phyloP scores from a whole-genome alignment of 2,329 filamentous ascomycete species.

The Sporothrix sp. region DNA sequence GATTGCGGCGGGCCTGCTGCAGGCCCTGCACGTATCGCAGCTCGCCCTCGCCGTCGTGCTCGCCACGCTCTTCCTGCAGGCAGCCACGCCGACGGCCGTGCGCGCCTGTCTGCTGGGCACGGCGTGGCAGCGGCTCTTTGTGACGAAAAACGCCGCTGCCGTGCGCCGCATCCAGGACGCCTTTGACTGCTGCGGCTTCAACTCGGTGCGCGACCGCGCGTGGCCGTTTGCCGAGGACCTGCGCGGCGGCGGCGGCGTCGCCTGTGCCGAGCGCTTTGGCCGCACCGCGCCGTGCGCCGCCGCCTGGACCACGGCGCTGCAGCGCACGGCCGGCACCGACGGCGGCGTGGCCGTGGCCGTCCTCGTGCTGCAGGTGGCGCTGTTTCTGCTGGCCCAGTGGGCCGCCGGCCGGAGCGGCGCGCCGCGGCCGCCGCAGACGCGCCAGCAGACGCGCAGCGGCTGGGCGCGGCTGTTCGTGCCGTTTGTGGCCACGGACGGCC shows the following conservation, averaged over 20 bases:
- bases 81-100: conserved; percentile 24
- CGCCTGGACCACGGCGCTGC: conserved; percentile 48
- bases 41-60: conserved; percentile 32
- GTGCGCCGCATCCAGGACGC: conserved; percentile 55
- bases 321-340: conserved; percentile 43
- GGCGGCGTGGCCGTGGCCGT: conserved; percentile 44
- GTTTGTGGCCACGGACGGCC: not conserved
- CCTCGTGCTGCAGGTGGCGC: conserved; percentile 44
- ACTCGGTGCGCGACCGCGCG: conserved; percentile 45
- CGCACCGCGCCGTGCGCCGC: conserved; percentile 39
- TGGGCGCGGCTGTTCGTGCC: not conserved
- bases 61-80: conserved; percentile 33
- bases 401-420: not conserved
- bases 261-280: conserved; percentile 37
- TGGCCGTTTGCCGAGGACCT: conserved; percentile 46
- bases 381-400: not conserved
- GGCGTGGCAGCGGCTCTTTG: conserved; percentile 47
- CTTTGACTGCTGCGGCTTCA: conserved; percentile 57
- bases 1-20: not conserved
- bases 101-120: conserved; percentile 45
- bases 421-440: not conserved
- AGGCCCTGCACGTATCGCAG: conserved; percentile 14
- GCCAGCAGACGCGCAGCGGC: not conserved
- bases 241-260: conserved; percentile 17
- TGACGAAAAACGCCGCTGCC: conserved; percentile 35